Percentiles rank a stretch among this genome's conserved stretches.
Evolutionary conservation across 805 yeast genomes (phyloP).

Genomic region (Candida piceae): DNA sequence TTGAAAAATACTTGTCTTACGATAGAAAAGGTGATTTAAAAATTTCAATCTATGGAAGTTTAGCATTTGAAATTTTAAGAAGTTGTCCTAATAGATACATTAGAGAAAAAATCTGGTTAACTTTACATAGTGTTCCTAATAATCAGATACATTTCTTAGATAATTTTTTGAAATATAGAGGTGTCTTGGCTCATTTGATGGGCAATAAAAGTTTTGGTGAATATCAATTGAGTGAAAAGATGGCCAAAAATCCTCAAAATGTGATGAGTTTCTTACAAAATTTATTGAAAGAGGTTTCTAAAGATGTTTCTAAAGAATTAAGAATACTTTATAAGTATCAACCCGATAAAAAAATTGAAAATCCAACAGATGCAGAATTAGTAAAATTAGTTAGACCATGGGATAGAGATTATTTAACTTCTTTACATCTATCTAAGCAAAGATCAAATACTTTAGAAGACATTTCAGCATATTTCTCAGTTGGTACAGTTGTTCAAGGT

Average conservation of each 20-base stretch:
- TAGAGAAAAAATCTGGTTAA: conserved; percentile 69
- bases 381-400: conserved; percentile 65
- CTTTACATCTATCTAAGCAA: conserved; percentile 26
- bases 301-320: conserved; percentile 58
- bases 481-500: conserved; percentile 84
- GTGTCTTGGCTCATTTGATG: conserved; percentile 64
- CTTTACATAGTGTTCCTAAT: conserved; percentile 59
- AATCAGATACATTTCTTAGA: conserved; percentile 59
- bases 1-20: conserved; percentile 19
- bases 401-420: conserved; percentile 73
- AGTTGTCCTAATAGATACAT: conserved; percentile 50
- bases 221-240: conserved; percentile 81
- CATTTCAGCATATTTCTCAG: conserved; percentile 69
- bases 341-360: conserved; percentile 15
- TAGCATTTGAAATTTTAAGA: conserved; percentile 62
- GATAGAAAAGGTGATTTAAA: conserved; percentile 37
- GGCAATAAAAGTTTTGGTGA: conserved; percentile 68
- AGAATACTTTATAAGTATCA: conserved; percentile 34
- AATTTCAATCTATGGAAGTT: conserved; percentile 56
- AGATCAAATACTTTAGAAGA: conserved; percentile 37
- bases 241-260: conserved; percentile 78
- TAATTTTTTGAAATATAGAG: conserved; percentile 58
- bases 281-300: conserved; percentile 46
- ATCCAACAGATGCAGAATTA: conserved; percentile 35
- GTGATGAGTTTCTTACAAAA: conserved; percentile 66